Evolutionary conservation across 2,329 filamentous ascomycete genomes (phyloP).

Genomic region (Ophiosphaerella narmari): DNA sequence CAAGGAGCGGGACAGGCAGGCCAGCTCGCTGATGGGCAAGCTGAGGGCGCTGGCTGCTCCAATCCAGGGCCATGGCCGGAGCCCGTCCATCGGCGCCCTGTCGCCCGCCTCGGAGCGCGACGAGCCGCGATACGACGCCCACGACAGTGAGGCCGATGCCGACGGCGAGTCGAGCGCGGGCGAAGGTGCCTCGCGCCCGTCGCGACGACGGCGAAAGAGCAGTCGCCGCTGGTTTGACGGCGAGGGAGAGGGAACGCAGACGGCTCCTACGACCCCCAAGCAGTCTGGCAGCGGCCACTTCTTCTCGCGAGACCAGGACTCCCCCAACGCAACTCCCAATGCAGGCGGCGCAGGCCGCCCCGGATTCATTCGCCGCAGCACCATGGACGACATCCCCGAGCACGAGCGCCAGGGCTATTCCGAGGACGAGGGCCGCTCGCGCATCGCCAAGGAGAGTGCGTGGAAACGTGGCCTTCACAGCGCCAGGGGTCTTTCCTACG

Average conservation of each 20-base stretch:
- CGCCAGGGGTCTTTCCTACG: constrained; percentile 54
- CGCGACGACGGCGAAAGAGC: constrained; percentile 67
- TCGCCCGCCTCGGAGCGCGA: constrained; percentile 57
- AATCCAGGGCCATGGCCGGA: constrained; percentile 56
- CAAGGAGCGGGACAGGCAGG: constrained; percentile 53
- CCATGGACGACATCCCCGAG: constrained; percentile 55
- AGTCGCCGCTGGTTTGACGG: constrained; percentile 59
- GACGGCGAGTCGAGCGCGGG: constrained; percentile 87
- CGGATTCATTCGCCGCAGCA: constrained; percentile 60
- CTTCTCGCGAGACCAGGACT: constrained; percentile 52
- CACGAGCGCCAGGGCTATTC: constrained; percentile 54
- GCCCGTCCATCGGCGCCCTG: constrained; percentile 43
- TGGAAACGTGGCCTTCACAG: constrained; percentile 54
- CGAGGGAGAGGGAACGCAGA: constrained; percentile 58
- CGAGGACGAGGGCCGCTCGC: constrained; percentile 57
- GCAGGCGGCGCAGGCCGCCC: constrained; percentile 26
- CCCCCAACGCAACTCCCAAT: constrained; percentile 41
- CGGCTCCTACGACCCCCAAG: constrained; percentile 70
- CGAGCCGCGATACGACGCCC: constrained; percentile 58
- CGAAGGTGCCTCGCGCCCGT: constrained; percentile 57
- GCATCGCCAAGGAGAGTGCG: constrained; percentile 51
- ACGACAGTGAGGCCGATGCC: constrained; percentile 71
- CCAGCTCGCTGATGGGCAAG: constrained; percentile 75
- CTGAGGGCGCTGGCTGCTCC: constrained; percentile 72
- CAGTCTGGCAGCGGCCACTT: constrained; percentile 55